Conservation (phyloP, 2,329 filamentous ascomycete genomes). For the Phyllosticta citriasiana region DNA sequence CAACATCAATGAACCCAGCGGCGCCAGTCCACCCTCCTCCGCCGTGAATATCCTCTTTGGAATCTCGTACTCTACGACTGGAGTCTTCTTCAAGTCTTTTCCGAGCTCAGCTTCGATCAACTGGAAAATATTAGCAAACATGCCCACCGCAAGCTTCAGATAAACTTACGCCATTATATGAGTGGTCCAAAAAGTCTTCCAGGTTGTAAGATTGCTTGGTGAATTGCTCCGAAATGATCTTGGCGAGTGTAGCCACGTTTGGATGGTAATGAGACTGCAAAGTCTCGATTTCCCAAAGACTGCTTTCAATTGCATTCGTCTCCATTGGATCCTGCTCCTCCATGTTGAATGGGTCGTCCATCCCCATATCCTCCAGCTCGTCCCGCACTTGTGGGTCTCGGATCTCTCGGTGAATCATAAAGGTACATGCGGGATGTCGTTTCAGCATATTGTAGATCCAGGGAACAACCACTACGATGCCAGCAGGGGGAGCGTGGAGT, state of each 20-base stretch:
- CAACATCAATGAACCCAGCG: slow-evolving; percentile 23
- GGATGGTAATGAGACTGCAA: slow-evolving; percentile 92
- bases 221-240: slow-evolving; percentile 92
- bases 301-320: slow-evolving; percentile 81
- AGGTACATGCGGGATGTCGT: slow-evolving; percentile 80
- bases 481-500: slow-evolving; percentile 79
- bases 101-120: slow-evolving; percentile 75
- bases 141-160: background rate
- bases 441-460: slow-evolving; percentile 95
- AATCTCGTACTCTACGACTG: slow-evolving; percentile 89
- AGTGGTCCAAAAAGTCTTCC: slow-evolving; percentile 96
- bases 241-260: slow-evolving; percentile 86
- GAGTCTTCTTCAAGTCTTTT: slow-evolving; percentile 74
- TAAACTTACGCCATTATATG: slow-evolving; percentile 65
- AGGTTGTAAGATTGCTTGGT: slow-evolving; percentile 90
- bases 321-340: slow-evolving; percentile 72
- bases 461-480: slow-evolving; percentile 79
- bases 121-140: slow-evolving; percentile 29
- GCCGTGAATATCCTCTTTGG: slow-evolving; percentile 67
- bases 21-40: slow-evolving; percentile 21
- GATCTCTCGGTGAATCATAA: slow-evolving; percentile 81
- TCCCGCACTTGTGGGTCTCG: slow-evolving; percentile 49
- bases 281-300: slow-evolving; percentile 88
- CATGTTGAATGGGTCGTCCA: slow-evolving; percentile 68
- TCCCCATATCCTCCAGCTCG: slow-evolving; percentile 50